Evolutionary conservation across 164 flowering plant species (phyloP).

Genomic region (Magnolia officinalis): DNA sequence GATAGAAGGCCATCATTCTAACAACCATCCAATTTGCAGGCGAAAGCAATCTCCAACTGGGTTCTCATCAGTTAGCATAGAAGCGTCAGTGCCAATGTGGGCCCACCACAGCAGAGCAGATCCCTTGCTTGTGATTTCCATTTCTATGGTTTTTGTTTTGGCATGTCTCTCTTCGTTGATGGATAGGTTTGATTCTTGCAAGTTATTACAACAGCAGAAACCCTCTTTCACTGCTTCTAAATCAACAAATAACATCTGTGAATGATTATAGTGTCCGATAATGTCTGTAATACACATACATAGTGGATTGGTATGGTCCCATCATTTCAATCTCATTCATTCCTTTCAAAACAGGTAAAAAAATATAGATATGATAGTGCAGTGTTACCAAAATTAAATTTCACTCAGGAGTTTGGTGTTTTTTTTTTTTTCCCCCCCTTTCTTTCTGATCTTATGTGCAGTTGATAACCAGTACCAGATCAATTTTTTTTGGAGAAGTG

Average conservation of each 20-base stretch:
- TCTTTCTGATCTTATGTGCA: too few species aligned
- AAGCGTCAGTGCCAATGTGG: constrained; percentile 18
- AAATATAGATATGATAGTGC: neutral
- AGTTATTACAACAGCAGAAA: constrained; percentile 11
- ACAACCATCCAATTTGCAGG: constrained; percentile 18
- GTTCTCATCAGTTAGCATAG: constrained; percentile 43
- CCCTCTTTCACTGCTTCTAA: neutral
- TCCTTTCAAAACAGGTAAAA: neutral
- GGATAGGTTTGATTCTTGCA: constrained; percentile 15
- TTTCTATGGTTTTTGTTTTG: constrained; percentile 22
- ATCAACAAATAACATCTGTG: neutral
- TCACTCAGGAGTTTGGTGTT: too few species aligned
- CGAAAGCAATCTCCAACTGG: constrained; percentile 26
- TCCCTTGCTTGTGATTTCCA: constrained; percentile 15
- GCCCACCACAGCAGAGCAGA: constrained; percentile 18
- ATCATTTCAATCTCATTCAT: neutral
- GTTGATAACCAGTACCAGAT: too few species aligned
- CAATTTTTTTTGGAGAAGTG: too few species aligned
- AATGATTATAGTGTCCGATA: neutral
- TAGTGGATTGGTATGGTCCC: neutral
- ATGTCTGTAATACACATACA: neutral
- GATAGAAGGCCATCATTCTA: neutral
- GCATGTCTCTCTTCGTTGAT: constrained; percentile 24
- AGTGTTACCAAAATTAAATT: too few species aligned
- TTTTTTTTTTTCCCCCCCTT: too few species aligned